Conservation (phyloP, 257 asterid genomes). For the Ehretia macrophylla region DNA sequence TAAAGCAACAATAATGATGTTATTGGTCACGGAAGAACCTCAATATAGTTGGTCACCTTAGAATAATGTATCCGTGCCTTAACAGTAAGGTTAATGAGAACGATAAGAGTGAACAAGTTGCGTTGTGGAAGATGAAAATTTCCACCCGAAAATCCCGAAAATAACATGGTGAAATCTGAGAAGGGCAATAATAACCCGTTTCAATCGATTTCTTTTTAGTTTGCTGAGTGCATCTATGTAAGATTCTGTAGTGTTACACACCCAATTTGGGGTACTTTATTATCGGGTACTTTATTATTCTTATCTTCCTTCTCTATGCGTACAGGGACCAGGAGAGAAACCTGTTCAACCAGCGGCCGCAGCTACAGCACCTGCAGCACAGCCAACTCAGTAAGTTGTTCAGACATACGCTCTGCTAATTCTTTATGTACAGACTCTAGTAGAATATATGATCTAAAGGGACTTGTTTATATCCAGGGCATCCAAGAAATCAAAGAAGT, state of each 20-base stretch:
- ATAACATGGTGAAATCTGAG: too few relatives aligned
- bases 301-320: neutral
- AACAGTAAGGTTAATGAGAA: neutral
- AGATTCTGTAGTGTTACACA: too few relatives aligned
- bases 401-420: neutral
- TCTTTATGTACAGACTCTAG: neutral
- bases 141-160: too few relatives aligned
- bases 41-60: neutral
- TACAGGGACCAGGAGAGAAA: conserved; percentile 72
- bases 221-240: too few relatives aligned
- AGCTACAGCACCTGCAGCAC: conserved; percentile 44
- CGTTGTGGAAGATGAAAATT: too few relatives aligned
- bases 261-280: too few relatives aligned
- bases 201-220: too few relatives aligned
- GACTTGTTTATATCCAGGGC: conserved; percentile 37
- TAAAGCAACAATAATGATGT: too few relatives aligned
- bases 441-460: neutral
- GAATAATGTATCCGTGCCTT: neutral
- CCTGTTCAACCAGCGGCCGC: conserved; percentile 40
- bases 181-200: too few relatives aligned
- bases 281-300: too few relatives aligned
- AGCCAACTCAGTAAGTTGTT: conserved; percentile 59
- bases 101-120: too few relatives aligned
- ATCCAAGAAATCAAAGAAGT: conserved; percentile 70
- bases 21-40: too few relatives aligned